phyloP scores from a whole-genome alignment of 139 green algal species.

The Picochlorum costavermella region DNA sequence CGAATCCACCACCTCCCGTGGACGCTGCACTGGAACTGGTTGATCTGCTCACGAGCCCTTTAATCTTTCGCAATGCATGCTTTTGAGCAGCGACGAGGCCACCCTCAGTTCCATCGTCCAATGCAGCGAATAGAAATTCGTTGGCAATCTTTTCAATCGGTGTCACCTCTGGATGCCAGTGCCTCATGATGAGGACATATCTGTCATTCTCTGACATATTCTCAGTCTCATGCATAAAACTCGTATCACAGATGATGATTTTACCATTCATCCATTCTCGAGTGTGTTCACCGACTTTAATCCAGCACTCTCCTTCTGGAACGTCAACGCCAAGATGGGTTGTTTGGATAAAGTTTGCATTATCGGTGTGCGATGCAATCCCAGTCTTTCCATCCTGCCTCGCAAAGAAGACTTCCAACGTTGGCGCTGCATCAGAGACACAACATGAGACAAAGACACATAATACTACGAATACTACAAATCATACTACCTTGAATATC shows the following conservation, averaged over 20 bases:
- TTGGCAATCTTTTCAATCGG: slow-evolving; percentile 25
- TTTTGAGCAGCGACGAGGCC: slow-evolving; percentile 12
- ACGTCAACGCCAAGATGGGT: slow-evolving; percentile 34
- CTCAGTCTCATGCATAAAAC: slow-evolving; percentile 37
- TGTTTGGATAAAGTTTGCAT: slow-evolving; percentile 38
- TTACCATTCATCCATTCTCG: slow-evolving; percentile 30
- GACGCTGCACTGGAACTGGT: not conserved
- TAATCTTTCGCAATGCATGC: not conserved
- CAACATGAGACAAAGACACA: not conserved
- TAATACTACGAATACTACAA: not conserved
- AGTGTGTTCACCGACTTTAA: slow-evolving; percentile 26
- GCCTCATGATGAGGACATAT: slow-evolving; percentile 45
- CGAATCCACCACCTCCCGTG: slow-evolving; percentile 3
- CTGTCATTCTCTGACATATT: slow-evolving; percentile 31
- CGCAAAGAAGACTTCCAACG: slow-evolving; percentile 45
- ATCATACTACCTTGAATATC: slow-evolving; percentile 7
- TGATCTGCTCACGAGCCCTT: not conserved
- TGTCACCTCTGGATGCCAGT: slow-evolving; percentile 42
- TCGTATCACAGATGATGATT: slow-evolving; percentile 28
- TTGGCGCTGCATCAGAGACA: slow-evolving; percentile 13
- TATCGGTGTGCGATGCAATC: slow-evolving; percentile 34
- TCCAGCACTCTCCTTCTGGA: slow-evolving; percentile 22
- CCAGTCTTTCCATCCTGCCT: slow-evolving; percentile 30
- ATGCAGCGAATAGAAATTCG: slow-evolving; percentile 37
- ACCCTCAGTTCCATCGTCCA: slow-evolving; percentile 7